Evolutionary conservation across 345 rosid genomes (phyloP).

Genomic region (Rhodamnia rubescens): DNA sequence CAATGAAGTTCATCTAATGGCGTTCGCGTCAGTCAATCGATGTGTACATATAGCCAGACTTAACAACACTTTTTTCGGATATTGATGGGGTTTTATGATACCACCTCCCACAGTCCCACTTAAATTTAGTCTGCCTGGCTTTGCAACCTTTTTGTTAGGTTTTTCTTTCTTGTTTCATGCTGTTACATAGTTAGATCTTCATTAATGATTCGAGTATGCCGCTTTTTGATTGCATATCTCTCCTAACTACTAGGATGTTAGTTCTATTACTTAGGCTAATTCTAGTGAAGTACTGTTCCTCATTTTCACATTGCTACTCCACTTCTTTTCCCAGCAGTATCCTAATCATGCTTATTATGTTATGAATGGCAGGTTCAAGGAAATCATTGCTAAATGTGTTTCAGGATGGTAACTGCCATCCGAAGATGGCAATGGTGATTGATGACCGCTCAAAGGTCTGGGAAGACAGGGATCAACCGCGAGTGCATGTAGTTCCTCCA

Average conservation of each 20-base stretch:
- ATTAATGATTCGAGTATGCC: neutral
- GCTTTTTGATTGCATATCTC: neutral
- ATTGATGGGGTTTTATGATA: neutral
- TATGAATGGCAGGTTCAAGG: constrained; percentile 44
- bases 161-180: neutral
- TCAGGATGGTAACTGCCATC: constrained; percentile 82
- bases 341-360: neutral
- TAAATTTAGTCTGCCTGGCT: neutral
- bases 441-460: constrained; percentile 95
- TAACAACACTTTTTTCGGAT: neutral
- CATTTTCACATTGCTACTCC: neutral
- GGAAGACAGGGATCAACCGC: constrained; percentile 98
- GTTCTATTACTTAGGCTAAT: neutral
- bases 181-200: neutral
- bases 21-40: neutral
- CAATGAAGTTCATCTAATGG: neutral
- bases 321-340: neutral
- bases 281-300: neutral
- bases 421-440: constrained; percentile 98
- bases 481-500: constrained; percentile 93
- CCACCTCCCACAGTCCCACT: neutral
- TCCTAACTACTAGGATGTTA: neutral
- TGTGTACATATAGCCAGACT: neutral
- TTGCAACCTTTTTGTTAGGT: neutral
- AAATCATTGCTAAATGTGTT: constrained; percentile 84